Conservation (phyloP, 1,284 basidiomycete genomes). For the Gymnopus androsaceus region DNA sequence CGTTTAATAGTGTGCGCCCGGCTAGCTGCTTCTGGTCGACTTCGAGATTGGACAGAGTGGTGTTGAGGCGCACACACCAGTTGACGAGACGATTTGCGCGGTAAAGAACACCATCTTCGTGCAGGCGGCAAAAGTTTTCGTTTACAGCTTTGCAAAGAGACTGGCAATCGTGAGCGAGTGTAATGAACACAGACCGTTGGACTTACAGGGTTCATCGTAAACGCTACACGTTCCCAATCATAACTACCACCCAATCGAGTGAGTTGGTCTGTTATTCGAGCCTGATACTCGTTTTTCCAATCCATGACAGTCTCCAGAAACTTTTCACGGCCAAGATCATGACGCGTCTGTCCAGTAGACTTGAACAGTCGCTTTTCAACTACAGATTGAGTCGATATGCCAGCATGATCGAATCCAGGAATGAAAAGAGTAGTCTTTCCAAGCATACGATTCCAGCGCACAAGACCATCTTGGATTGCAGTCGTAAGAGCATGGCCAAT, state of each 20-base stretch:
- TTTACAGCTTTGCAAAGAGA: constrained; percentile 84
- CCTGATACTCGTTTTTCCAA: constrained; percentile 99
- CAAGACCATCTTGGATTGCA: constrained; percentile 88
- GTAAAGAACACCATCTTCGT: constrained; percentile 94
- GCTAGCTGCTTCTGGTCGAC: constrained; percentile 94
- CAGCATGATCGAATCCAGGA: constrained; percentile 98
- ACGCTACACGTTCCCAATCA: constrained; percentile 92
- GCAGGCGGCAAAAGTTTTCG: constrained; percentile 89
- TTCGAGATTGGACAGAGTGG: constrained; percentile 96
- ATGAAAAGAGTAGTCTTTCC: constrained; percentile 91
- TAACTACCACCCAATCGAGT: constrained; percentile 90
- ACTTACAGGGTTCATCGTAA: constrained; percentile 91
- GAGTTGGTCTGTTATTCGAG: constrained; percentile 88
- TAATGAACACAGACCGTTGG: background rate
- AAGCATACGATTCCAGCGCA: constrained; percentile 96
- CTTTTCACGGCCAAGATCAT: constrained; percentile 92
- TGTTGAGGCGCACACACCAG: constrained; percentile 97
- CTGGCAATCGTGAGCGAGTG: constrained; percentile 37
- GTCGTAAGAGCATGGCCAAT: constrained; percentile 96
- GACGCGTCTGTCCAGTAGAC: constrained; percentile 79
- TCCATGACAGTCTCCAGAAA: constrained; percentile 93
- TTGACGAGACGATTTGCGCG: constrained; percentile 97
- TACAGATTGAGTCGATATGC: constrained; percentile 98
- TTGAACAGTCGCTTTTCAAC: constrained; percentile 95
- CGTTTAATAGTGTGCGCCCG: constrained; percentile 85